A percentile compares a stretch with the other conserved stretches of the same genome.
These are phyloP conservation scores for Paxillus involutus DNA, from an alignment of 768 basidiomycete species.

Conservation along the genomic window DNA sequence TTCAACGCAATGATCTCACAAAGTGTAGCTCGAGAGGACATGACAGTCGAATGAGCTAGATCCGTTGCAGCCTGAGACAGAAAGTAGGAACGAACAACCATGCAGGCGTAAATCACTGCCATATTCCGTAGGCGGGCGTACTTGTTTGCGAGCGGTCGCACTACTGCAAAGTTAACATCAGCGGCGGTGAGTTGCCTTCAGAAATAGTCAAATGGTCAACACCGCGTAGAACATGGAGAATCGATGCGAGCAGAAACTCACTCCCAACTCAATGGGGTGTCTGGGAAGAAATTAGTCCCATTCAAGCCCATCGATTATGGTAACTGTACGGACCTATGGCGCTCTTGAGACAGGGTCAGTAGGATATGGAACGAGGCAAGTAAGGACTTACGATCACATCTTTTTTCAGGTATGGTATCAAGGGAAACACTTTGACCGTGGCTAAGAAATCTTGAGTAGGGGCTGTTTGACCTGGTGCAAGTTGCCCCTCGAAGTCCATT, in stretches of 20 bases:
- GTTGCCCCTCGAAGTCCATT: constrained; percentile 37
- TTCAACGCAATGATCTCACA: constrained; percentile 93
- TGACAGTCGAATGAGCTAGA: constrained; percentile 75
- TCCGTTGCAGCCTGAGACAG: constrained; percentile 65
- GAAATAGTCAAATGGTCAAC: constrained; percentile 6
- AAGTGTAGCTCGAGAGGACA: constrained; percentile 68
- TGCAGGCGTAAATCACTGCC: constrained; percentile 72
- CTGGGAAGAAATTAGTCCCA: constrained; percentile 32
- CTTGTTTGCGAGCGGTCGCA: constrained; percentile 75
- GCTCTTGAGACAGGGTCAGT: constrained; percentile 17
- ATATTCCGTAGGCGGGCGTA: constrained; percentile 78
- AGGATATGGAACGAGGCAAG: constrained; percentile 13
- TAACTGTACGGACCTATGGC: constrained; percentile 26
- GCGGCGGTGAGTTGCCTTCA: constrained; percentile 77
- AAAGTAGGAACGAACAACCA: constrained; percentile 80
- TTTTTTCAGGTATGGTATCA: constrained; percentile 69
- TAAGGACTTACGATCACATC: constrained; percentile 59
- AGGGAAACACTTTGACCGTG: constrained; percentile 75
- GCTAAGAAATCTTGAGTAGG: constrained; percentile 59
- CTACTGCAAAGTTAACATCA: constrained; percentile 78
- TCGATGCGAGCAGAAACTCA: constrained; percentile 36
- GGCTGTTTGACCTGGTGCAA: constrained; percentile 39
- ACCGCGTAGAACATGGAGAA: neutral
- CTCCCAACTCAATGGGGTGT: constrained; percentile 80
- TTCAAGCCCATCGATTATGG: neutral